Evolutionary conservation across 306 rosid species (phyloP), one percentile per base, ranked within the genome.

Genomic region (Cucumis melo): DNA sequence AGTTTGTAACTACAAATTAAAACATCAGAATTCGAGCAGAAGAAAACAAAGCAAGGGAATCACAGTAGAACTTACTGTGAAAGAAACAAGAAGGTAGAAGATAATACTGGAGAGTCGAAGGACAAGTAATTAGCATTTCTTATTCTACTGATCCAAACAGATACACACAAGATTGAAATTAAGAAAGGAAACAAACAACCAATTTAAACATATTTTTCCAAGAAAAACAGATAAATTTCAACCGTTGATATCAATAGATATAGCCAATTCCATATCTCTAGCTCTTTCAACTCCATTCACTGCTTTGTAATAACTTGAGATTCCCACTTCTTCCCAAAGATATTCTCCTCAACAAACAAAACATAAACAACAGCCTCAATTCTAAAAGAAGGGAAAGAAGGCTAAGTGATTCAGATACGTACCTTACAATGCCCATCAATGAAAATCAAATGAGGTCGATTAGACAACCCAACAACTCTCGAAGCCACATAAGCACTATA

Each of bases 401-500:
- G 61, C 23, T 29, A 34, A 56, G 29, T 5, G 7, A 19, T 32
- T 7, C 5, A 65, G 70, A 64, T 23, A 81, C 87, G 27, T 91
- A 91, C 98, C 97, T 0, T 55, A 60, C 98, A 94, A 80, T 94
- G 98, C 68, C 98, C 97, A 19, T 94, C 98, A 16, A 94, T 81
- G 77, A 94, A 91, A 58, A 94, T 82, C 82, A 94, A 48, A 82
- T 86, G 94, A 59, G 97, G 98, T 74, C 96, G 96, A 81, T 81
- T 87, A 34, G 96, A 95, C 80, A 94, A 79, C 82, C 85, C 91
- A 23, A 87, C 80, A 46, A 94, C 97, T 80, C 97, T 89, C 42
- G 98, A 91, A 84, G 95, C 82, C 54, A 90, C 98, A 76, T 94
- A 94, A 19, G 95, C 95, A 76, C 95, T 94, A 80, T 91, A 94